phyloP scores from a whole-genome alignment of 768 basidiomycete species.

The Sporobolomyces pararoseus region DNA sequence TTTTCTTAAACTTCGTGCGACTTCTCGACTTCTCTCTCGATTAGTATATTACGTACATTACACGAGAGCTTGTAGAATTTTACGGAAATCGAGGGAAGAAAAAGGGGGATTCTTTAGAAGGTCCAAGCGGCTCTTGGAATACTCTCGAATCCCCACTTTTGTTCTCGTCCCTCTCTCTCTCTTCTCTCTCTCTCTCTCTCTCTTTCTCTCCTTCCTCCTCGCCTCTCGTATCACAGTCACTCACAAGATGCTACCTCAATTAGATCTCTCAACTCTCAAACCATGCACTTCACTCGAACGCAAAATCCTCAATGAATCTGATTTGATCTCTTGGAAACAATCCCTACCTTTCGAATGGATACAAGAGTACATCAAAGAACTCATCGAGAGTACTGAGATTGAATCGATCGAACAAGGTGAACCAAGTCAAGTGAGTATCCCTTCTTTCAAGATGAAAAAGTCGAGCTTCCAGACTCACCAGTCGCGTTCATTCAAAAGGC shows the following conservation, averaged over 20 bases:
- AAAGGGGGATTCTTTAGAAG: too few species aligned
- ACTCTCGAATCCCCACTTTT: constrained; percentile 2
- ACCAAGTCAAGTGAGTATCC: background rate
- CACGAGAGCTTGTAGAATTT: too few species aligned
- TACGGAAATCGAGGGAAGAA: too few species aligned
- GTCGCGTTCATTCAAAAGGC: background rate
- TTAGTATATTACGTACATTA: too few species aligned
- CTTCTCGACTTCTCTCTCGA: too few species aligned
- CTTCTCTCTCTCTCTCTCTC: background rate
- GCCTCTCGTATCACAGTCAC: too few species aligned
- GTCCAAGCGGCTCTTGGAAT: background rate
- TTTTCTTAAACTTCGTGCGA: too few species aligned
- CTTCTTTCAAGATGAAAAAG: background rate
- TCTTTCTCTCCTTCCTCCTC: background rate
- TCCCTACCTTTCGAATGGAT: constrained; percentile 1
- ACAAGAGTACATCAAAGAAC: background rate
- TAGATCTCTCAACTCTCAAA: background rate
- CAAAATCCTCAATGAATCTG: constrained; percentile 6
- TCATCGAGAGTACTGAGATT: background rate
- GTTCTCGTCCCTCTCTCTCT: background rate
- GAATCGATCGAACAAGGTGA: background rate
- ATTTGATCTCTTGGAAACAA: background rate
- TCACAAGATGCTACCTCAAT: background rate
- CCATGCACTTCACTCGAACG: background rate
- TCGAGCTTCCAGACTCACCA: background rate